A percentile compares a stretch with the other conserved stretches of the same genome.
Conservation (phyloP, 176 grass and related monocot genomes). For the Calamus simplicifolius region DNA sequence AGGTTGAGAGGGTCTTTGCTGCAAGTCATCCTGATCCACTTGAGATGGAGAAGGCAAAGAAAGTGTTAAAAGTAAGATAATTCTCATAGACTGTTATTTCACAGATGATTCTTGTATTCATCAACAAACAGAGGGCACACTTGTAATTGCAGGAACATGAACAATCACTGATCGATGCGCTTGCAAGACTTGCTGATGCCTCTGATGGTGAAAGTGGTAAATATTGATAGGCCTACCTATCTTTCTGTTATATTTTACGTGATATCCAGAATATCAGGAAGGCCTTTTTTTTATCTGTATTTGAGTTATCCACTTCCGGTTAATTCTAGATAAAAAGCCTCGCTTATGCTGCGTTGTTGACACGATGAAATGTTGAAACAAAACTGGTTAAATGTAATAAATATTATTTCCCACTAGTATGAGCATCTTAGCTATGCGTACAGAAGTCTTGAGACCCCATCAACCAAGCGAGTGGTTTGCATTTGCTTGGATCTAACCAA, state of each 20-base stretch:
- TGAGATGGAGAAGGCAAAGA: conserved; percentile 95
- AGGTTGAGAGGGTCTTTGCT: conserved; percentile 90
- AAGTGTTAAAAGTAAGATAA: conserved; percentile 62
- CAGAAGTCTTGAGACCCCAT: too few species aligned
- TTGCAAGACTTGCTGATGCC: conserved; percentile 46
- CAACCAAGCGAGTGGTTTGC: too few species aligned
- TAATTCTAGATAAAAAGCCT: too few species aligned
- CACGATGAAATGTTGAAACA: too few species aligned
- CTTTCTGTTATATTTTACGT: background rate
- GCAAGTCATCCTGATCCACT: conserved; percentile 56
- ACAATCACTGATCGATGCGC: conserved; percentile 76
- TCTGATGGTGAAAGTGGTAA: conserved; percentile 28
- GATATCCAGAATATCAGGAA: too few species aligned
- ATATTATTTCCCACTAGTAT: too few species aligned
- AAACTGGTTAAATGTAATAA: too few species aligned
- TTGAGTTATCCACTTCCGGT: too few species aligned
- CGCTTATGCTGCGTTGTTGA: background rate
- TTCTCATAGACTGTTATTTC: background rate
- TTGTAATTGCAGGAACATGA: conserved; percentile 74
- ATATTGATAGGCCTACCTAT: background rate
- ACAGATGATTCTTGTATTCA: conserved; percentile 5
- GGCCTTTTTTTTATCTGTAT: too few species aligned
- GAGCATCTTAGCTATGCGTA: too few species aligned
- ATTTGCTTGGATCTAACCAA: too few species aligned
- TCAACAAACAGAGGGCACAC: background rate